Conservation (phyloP, 192 early-diverging fungal species). For the Spizellomyces punctatus region DNA sequence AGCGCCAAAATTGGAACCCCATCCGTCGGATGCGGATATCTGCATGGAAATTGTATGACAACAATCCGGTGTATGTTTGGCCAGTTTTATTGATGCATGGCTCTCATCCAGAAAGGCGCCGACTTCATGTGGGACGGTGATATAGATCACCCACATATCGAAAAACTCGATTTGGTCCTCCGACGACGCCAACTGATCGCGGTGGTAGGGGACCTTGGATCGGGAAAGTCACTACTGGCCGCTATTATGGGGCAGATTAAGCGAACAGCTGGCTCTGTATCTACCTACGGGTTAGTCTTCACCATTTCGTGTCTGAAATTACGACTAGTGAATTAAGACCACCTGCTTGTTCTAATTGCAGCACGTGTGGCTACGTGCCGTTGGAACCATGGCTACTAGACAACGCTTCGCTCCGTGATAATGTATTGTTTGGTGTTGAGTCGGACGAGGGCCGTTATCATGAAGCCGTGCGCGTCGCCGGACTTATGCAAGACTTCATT, state of each 20-base stretch:
- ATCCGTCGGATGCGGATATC: constrained; percentile 12
- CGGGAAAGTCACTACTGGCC: constrained; percentile 68
- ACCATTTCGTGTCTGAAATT: too few species aligned
- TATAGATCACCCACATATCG: constrained; percentile 53
- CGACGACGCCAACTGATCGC: constrained; percentile 58
- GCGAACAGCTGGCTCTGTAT: constrained; percentile 42
- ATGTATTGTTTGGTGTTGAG: constrained; percentile 77
- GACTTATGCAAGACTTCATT: constrained; percentile 67
- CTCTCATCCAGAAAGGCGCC: constrained; percentile 34
- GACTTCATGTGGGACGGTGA: constrained; percentile 53
- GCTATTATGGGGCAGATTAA: constrained; percentile 75
- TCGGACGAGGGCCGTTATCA: constrained; percentile 63
- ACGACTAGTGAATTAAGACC: too few species aligned
- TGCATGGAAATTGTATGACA: constrained; percentile 44
- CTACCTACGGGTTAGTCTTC: constrained; percentile 37
- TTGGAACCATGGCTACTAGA: constrained; percentile 71
- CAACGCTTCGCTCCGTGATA: constrained; percentile 74
- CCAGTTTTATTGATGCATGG: constrained; percentile 3
- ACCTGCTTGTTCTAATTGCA: too few species aligned
- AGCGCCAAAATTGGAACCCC: neutral
- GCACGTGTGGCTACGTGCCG: constrained; percentile 55
- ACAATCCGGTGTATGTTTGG: too few species aligned
- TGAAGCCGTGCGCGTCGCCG: constrained; percentile 67
- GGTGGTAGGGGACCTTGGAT: constrained; percentile 73
- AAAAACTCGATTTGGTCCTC: constrained; percentile 51